Base-by-base conservation (phyloP, 495 filamentous ascomycete genomes). In the Cladorrhinum samala region DNA sequence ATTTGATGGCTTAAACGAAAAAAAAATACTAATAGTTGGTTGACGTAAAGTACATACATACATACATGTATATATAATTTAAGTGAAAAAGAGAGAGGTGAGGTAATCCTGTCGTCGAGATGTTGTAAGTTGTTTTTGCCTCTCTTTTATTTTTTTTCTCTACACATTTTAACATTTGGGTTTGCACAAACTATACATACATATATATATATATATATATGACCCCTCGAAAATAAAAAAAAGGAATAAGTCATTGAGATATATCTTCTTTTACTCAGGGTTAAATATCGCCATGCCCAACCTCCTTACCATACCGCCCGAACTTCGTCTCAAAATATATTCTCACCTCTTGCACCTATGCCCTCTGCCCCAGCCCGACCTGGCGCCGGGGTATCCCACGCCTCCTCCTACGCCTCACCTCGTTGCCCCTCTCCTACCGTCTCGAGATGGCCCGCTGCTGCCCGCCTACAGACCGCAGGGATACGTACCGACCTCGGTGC, bases 321-420 rank as follows among this genome's bases (percentile, higher is more conserved):
- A 73, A 46, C 62, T 70, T 39, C 59, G 70, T 20, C 54, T 64
- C 18, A 58, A 64, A 45, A 65, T 73, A 46, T 73, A 71, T 55
- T 33, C 67, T 2, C 61, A 67, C 52, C 52, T 61, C 49, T 39
- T 59, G 37, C 62, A 23, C 38, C n/a, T n/a, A n/a, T 33, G 27
- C 11, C 55, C 58, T 7, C 64, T 68, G n/a, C 72, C 75, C 25
- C 75, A 79, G 49, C 69, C 71, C 3, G 74, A 80, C 37, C 56
- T 72, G 18, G 48, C 50, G 6, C 66, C 60, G 25, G 60, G 63
- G 46, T 68, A 67, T 53, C 68, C 65, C 19, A 62, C 57, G 18
- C 60, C 27, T 33, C 63, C 16, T 27, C 49, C n/a, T 49, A 56
- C n/a, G n/a, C 39, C 14, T 14, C 38, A 14, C 13, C 38, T n/a